phyloP scores from a whole-genome alignment of 2,329 filamentous ascomycete species.

The Pseudogymnoascus sp. region DNA sequence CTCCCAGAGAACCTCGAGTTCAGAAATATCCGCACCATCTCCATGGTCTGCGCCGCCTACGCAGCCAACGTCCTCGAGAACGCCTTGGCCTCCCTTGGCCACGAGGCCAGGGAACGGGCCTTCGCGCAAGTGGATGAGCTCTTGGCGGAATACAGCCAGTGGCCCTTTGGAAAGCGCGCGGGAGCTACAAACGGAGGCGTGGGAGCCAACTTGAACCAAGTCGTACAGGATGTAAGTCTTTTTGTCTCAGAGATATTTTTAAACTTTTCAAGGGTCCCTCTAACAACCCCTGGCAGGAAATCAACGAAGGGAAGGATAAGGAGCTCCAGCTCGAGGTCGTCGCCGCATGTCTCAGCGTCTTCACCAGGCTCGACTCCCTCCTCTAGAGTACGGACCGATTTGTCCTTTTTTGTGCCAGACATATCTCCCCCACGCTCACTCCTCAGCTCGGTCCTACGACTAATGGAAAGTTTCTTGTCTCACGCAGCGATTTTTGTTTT shows the following conservation, averaged over 20 bases:
- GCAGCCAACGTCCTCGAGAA: constrained; percentile 98
- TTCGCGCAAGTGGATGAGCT: constrained; percentile 97
- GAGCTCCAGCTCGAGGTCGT: constrained; percentile 94
- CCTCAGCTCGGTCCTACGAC: background rate
- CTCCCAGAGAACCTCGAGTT: constrained; percentile 92
- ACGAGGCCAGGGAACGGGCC: constrained; percentile 86
- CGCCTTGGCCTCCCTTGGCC: constrained; percentile 84
- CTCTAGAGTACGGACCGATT: constrained; percentile 44
- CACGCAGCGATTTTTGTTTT: background rate
- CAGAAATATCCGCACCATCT: constrained; percentile 80
- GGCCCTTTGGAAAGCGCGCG: constrained; percentile 79
- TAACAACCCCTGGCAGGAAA: constrained; percentile 43
- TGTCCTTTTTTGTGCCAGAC: background rate
- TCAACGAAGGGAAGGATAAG: constrained; percentile 79
- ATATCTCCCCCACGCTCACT: constrained; percentile 1
- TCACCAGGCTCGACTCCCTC: constrained; percentile 92
- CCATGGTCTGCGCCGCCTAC: constrained; percentile 97
- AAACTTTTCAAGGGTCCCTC: background rate
- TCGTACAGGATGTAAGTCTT: constrained; percentile 61
- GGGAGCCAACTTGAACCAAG: constrained; percentile 82
- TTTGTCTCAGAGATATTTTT: background rate
- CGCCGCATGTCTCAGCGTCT: constrained; percentile 91
- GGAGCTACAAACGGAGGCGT: constrained; percentile 69
- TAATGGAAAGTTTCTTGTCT: background rate
- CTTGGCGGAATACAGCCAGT: constrained; percentile 92